A percentile compares a stretch with the other conserved stretches of the same genome.
phyloP scores from a whole-genome alignment of 2,329 filamentous ascomycete genomes.

The Colletotrichum gloeosporioides region DNA sequence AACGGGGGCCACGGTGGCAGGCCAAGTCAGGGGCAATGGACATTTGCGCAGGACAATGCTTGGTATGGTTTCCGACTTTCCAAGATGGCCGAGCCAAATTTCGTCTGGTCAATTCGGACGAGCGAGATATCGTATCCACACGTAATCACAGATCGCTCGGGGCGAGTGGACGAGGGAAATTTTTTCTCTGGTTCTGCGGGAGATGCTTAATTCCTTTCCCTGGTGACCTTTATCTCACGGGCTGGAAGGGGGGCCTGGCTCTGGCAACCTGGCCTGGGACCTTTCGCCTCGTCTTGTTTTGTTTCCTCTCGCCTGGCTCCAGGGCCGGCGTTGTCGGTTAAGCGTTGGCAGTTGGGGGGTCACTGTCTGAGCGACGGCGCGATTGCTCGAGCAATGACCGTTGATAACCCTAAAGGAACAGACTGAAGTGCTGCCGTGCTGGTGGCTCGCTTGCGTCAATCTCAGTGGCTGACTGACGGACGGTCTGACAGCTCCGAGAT shows the following conservation, averaged over 20 bases:
- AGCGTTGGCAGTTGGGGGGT: not conserved
- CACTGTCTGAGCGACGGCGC: not conserved
- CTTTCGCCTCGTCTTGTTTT: not conserved
- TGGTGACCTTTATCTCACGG: not conserved
- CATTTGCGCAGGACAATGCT: not conserved
- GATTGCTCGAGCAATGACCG: not conserved
- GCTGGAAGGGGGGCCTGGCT: not conserved
- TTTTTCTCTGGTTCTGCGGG: not conserved
- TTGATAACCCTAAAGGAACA: not conserved
- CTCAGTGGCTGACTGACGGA: not conserved
- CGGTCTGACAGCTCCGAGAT: slow-evolving; percentile 2
- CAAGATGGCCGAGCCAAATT: not conserved
- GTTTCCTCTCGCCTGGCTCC: not conserved
- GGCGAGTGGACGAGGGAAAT: not conserved
- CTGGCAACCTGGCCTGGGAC: not conserved
- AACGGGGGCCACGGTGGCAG: not conserved
- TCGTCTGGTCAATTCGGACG: slow-evolving; percentile 7
- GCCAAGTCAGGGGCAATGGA: not conserved
- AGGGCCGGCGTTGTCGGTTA: not conserved
- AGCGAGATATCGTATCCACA: slow-evolving; percentile 14
- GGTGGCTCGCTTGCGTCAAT: slow-evolving; percentile 6
- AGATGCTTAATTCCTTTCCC: slow-evolving; percentile 5
- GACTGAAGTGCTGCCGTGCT: not conserved
- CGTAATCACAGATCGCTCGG: slow-evolving; percentile 10
- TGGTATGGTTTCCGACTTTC: not conserved